Conservation (phyloP, 1,284 basidiomycete genomes). For the Moniliella sp. region DNA sequence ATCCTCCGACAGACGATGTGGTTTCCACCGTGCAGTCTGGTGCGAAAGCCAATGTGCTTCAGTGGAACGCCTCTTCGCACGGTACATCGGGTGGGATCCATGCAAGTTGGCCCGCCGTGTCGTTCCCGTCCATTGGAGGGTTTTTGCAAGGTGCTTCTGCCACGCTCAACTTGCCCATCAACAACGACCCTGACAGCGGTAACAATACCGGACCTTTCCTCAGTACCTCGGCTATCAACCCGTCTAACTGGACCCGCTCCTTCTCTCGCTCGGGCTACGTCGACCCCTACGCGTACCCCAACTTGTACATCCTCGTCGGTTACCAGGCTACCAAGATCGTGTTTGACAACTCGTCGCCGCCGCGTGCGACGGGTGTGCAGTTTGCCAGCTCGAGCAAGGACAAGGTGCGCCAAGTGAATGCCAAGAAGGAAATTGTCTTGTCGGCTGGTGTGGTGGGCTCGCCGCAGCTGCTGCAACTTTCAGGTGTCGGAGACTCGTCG, state of each 20-base stretch:
- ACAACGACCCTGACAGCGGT: constrained; percentile 11
- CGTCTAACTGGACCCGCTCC: constrained; percentile 11
- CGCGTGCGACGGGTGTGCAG: constrained; percentile 13
- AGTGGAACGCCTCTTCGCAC: constrained; percentile 7
- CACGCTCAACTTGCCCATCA: constrained; percentile 7
- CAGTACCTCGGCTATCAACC: constrained; percentile 14
- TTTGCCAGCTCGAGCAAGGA: constrained; percentile 7
- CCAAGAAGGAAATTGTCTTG: constrained; percentile 23
- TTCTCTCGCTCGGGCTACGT: constrained; percentile 18
- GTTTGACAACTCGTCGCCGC: constrained; percentile 6
- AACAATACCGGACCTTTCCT: constrained; percentile 17
- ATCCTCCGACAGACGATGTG: constrained; percentile 5
- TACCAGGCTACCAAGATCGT: constrained; percentile 16
- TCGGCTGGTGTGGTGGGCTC: constrained; percentile 34
- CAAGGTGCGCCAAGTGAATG: constrained; percentile 11
- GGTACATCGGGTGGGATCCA: constrained; percentile 11
- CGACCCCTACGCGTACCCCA: constrained; percentile 12
- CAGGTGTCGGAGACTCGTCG: constrained; percentile 38
- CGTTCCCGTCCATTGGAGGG: constrained; percentile 11
- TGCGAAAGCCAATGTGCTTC: constrained; percentile 6
- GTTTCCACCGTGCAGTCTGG: constrained; percentile 7
- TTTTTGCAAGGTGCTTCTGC: constrained; percentile 10
- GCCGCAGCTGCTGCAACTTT: constrained; percentile 39
- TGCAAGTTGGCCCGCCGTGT: constrained; percentile 12
- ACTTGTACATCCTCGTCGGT: constrained; percentile 19